These are phyloP conservation scores for Phaffomyces opuntiae DNA, from an alignment of 805 yeast species.

Conservation along the genomic window DNA sequence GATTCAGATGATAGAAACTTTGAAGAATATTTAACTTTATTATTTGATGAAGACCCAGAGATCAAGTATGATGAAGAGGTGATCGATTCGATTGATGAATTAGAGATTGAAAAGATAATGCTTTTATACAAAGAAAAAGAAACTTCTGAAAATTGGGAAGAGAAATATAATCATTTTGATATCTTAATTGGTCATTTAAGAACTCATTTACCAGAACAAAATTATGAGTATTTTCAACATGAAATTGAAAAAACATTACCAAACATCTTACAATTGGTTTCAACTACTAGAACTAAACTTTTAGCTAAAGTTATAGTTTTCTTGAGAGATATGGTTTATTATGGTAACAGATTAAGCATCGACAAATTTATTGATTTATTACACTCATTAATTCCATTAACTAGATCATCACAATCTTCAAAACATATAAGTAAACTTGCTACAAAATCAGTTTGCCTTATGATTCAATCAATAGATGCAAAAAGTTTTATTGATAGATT, in stretches of 20 bases:
- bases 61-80: conserved; percentile 3
- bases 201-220: conserved; percentile 9
- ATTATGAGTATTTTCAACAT: conserved; percentile 10
- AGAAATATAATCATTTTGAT: conserved; percentile 12
- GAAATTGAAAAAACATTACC: conserved; percentile 10
- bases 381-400: conserved; percentile 18
- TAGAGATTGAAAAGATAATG: conserved; percentile 9
- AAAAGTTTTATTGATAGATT: conserved; percentile 14
- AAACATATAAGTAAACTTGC: conserved; percentile 10
- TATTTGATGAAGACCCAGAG: conserved; percentile 18
- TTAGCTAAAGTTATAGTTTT: conserved; percentile 15
- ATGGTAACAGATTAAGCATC: conserved; percentile 12
- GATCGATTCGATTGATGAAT: conserved; percentile 4
- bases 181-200: conserved; percentile 17
- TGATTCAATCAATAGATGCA: conserved; percentile 17
- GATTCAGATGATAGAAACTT: not conserved
- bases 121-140: conserved; percentile 11
- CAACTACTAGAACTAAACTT: conserved; percentile 15
- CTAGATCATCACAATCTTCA: conserved; percentile 14
- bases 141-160: conserved; percentile 19
- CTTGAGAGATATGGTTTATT: conserved; percentile 18
- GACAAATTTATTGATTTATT: conserved; percentile 12
- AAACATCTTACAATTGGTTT: conserved; percentile 11
- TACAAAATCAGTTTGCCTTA: conserved; percentile 19
- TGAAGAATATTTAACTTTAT: conserved; percentile 12